phyloP scores from a whole-genome alignment of 192 early-diverging fungal species.

The Dispira simplex region DNA sequence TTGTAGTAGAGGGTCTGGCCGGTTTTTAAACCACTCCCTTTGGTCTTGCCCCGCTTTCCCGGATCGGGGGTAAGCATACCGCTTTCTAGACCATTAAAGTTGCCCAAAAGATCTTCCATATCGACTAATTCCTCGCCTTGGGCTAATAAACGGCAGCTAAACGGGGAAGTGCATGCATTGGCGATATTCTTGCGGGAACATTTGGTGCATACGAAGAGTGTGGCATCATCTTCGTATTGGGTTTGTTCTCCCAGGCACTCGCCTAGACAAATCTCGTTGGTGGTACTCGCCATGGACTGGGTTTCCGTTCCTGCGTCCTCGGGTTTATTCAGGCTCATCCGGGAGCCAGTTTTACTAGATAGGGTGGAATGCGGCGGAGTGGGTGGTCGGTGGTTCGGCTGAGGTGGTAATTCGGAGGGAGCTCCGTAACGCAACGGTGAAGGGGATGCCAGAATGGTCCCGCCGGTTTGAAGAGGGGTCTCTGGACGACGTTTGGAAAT shows the following conservation, averaged over 20 bases:
- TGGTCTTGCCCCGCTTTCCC: background rate
- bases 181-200: background rate
- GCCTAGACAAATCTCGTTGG: background rate
- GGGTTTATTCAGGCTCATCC: no score
- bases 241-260: background rate
- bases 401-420: no score
- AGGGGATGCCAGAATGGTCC: no score
- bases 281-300: no score
- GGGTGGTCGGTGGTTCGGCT: no score
- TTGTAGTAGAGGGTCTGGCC: conserved; percentile 3
- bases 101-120: background rate
- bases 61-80: background rate
- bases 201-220: background rate
- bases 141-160: background rate
- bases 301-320: no score
- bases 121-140: background rate
- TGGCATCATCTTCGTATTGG: background rate
- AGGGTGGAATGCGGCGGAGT: no score
- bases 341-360: no score
- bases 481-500: no score
- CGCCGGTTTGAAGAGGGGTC: no score
- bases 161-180: background rate
- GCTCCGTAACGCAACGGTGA: no score
- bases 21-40: background rate
- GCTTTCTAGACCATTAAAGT: background rate